Evolutionary conservation across 2,329 filamentous ascomycete genomes (phyloP).

Genomic region (Fusarium bulbicola): DNA sequence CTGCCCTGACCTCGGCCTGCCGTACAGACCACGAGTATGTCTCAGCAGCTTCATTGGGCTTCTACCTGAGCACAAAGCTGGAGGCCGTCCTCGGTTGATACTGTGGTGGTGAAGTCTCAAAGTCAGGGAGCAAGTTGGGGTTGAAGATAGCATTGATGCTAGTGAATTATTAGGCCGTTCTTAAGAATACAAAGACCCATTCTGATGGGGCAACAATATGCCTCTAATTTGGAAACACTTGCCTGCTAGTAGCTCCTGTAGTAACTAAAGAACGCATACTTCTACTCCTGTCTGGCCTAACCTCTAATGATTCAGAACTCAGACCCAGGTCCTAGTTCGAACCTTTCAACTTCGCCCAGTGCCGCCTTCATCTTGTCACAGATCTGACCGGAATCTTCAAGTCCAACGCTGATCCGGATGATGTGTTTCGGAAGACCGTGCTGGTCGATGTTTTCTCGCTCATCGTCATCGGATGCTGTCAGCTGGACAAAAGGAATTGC

Average conservation of each 20-base stretch:
- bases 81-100: background rate
- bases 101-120: background rate
- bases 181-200: background rate
- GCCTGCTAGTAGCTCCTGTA: background rate
- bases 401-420: background rate
- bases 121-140: too few species aligned
- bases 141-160: background rate
- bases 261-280: too few species aligned
- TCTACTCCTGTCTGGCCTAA: background rate
- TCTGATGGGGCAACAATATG: too few species aligned
- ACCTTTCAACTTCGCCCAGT: accelerated
- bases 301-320: too few species aligned
- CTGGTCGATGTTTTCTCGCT: background rate
- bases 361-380: background rate
- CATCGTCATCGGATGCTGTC: too few species aligned
- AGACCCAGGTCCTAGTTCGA: background rate
- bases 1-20: background rate
- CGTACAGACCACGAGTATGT: background rate
- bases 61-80: background rate
- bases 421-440: background rate
- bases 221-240: background rate
- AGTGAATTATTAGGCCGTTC: background rate
- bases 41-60: background rate
- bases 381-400: background rate
- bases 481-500: background rate